Base-by-base conservation (phyloP, 768 basidiomycete species). In the Boletus vermiculosoides region DNA sequence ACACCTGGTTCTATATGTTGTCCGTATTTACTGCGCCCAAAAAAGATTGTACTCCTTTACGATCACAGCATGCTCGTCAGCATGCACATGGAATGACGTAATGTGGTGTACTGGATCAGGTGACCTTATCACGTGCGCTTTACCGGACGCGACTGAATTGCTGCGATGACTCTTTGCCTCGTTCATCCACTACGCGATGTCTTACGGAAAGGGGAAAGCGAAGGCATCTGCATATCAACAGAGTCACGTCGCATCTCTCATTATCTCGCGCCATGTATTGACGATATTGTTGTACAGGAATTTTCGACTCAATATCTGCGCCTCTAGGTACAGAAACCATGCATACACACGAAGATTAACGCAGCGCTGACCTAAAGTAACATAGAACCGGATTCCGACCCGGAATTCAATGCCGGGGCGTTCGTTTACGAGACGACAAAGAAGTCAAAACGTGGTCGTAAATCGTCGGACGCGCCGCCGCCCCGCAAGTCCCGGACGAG, bases 311-410 rank as follows among this genome's bases (percentile, higher is more conserved):
- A 4, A 69, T 73, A 16, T 65, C 73, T 6, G 73, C 73, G 2
- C 76, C 77, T 36, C 61, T 74, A 64, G 75, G 76, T 72, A 61
- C 5, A 46, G 40, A 46, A 39, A 44, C 30, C 28, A 8, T 23
- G 12, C 18, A 18, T 40, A 18, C n/a, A 11, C 33, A 16, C 23
- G 18, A 22, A n/a, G 18, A 12, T 50, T 23, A 2, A 28, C 33
- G 33, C 11, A 15, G 10, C 1, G 8, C 16, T 54, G 13, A 48
- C 37, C 20, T 37, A n/a, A 12, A 20, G 31, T 33, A 12, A 31
- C 37, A 22, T 46, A 73, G 72, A 74, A 31, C 59, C 55, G 0
- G 72, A 73, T 47, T 73, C 72, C 0, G 72, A 73, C 40, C 72
- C 72, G 13, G 72, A 73, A 49, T 73, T 73, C 13, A 74, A 67